Conservation (phyloP, 1,284 basidiomycete species). For the Ceratobasidium theobromae region DNA sequence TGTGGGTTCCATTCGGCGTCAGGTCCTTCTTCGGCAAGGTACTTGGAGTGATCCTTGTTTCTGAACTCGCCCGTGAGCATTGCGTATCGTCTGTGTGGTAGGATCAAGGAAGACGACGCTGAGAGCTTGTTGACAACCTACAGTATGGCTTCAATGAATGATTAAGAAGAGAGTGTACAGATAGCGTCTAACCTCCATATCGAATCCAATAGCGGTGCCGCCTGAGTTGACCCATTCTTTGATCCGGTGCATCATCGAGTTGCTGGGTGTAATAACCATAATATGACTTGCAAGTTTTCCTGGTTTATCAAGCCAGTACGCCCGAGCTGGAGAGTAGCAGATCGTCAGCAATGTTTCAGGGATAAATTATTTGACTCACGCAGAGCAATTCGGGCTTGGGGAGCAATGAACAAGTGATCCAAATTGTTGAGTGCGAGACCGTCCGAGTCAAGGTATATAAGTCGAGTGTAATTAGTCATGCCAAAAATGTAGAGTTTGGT, state of each 20-base stretch:
- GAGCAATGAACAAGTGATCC: neutral
- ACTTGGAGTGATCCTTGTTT: neutral
- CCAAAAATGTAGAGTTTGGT: constrained; percentile 1
- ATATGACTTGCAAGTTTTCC: constrained; percentile 1
- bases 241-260: neutral
- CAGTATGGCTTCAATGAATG: too few relatives aligned
- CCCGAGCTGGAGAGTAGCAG: neutral
- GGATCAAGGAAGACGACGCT: neutral
- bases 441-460: constrained; percentile 1
- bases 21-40: neutral
- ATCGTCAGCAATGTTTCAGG: neutral
- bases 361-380: neutral
- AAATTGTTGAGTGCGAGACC: neutral
- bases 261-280: neutral
- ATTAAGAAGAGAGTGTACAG: too few relatives aligned
- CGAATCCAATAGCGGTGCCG: neutral
- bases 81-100: neutral
- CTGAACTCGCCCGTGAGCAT: neutral
- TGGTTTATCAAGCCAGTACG: neutral
- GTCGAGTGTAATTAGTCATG: neutral
- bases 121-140: neutral
- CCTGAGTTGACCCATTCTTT: neutral
- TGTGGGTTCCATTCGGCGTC: constrained; percentile 2
- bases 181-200: too few relatives aligned
- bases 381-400: neutral